Evolutionary conservation across 1,284 basidiomycete species (phyloP), one percentile per base, ranked within the genome.

Genomic region (Ceratobasidium sp.): DNA sequence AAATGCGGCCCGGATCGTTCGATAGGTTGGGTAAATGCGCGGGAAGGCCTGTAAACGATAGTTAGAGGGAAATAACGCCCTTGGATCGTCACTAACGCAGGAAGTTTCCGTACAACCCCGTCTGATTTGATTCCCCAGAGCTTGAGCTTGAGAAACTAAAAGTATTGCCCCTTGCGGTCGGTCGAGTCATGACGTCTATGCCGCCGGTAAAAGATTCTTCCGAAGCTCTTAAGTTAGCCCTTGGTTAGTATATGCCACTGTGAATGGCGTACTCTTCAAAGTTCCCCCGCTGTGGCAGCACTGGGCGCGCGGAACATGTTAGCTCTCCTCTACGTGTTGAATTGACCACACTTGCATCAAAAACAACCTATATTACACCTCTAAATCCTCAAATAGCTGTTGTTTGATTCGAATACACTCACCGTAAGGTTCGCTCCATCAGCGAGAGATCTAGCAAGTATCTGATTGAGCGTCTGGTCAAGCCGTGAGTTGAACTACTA

Each of bases 231-330:
- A 6, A 52, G 26, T 48, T 23, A n/a, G 15, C 46, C 10, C 54
- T n/a, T 23, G n/a, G 1, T 28, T 15, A 69, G 15, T 48, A 48
- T 40, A 4, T 10, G 7, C n/a, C 23, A 9, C n/a, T 23, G 17
- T 17, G 48, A 7, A 7, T 26, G 1, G 17, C 54, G 13, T 59
- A 76, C 74, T 67, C 6, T 38, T 13, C 10, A 76, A 28, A 13
- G 64, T 59, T 12, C 74, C 74, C 3, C 74, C 74, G 46, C 74
- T 76, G 33, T 76, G 54, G 52, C 74, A 76, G 42, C 74, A 76
- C 74, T 76, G 17, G 2, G 15, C 26, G 28, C 4, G 26, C 10
- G 7, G 52, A 17, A n/a, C 13, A 4, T 57, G 17, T 48, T 44
- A 2, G 23, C 23, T 26, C 28, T 26, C 7, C 38, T 20, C 6